Evolutionary conservation across 2,329 filamentous ascomycete genomes (phyloP), one percentile per base, ranked within the genome.

Genomic region (Talaromyces pinophilus): DNA sequence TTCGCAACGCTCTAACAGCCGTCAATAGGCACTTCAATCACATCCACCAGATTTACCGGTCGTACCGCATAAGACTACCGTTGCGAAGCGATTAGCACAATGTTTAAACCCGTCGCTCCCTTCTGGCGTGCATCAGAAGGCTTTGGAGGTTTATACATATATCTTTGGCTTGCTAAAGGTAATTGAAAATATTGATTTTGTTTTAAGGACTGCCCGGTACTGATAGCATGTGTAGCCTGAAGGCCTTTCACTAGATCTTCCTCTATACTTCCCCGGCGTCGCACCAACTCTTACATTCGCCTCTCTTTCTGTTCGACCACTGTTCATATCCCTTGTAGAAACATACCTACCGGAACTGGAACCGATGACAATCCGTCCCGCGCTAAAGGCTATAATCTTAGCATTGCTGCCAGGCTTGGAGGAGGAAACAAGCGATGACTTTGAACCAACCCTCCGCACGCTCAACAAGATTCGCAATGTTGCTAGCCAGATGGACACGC

Each of bases 371-470:
- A 83, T 99, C 55, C 87, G 94, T 17, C 93, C 95, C 3, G 93
- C 94, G 1, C 85, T 98, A 79, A 97, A 97, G 78, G 91, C 93
- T 7, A 87, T 98, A 15, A 89, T 98, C 67, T 82, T 99, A 22
- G 90, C 92, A n/a, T 82, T 99, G 35, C 82, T 99, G 2, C 95
- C 95, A 0, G 95, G 93, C 0, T 80, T 99, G 2, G 95, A 99
- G 77, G 95, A 99, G 71, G 95, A 98, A 77, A 96, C 92, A 8
- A 96, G 93, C 70, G 95, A 99, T 75, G 96, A 99, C 75, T 99
- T 98, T 77, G 94, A 98, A 69, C 87, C 91, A 63, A 96, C 93
- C 1, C 77, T 97, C 65, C 87, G 86, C 66, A 87, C 97, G 10
- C 77, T 98, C 57, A 90, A 95, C 71, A 88, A 86, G 65, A 88